Conservation (phyloP, 306 rosid species). For the Malus sylvestris region DNA sequence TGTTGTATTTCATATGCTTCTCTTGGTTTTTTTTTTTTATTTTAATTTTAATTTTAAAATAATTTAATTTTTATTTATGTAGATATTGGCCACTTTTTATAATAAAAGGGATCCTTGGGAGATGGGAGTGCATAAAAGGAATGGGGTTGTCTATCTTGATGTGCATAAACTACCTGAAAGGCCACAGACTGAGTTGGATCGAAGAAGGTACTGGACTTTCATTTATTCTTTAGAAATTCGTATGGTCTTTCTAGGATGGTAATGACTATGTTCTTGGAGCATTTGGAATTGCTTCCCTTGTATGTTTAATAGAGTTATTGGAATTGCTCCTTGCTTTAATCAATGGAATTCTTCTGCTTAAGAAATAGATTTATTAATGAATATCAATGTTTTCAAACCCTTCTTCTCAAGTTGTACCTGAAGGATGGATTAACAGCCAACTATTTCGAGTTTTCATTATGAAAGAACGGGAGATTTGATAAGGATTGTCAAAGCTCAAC, state of each 20-base stretch:
- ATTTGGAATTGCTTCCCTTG: not conserved
- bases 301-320: not conserved
- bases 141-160: slow-evolving; percentile 94
- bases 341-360: not conserved
- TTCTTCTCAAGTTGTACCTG: not conserved
- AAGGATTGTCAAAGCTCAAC: not conserved
- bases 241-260: not conserved
- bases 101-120: slow-evolving; percentile 92
- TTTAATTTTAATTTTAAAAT: too few relatives aligned
- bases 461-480: not conserved
- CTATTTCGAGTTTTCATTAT: not conserved
- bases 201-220: slow-evolving; percentile 57
- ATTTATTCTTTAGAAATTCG: not conserved
- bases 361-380: not conserved
- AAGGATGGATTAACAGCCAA: not conserved
- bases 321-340: not conserved
- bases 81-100: slow-evolving; percentile 92
- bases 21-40: not conserved
- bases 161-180: slow-evolving; percentile 93
- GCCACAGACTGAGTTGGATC: slow-evolving; percentile 75
- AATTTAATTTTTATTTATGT: not conserved
- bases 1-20: not conserved
- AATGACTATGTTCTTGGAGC: not conserved
- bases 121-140: slow-evolving; percentile 97
- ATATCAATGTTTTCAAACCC: not conserved